A percentile compares a stretch with the other conserved stretches of the same genome.
phyloP scores from a whole-genome alignment of 306 rosid species.

The Sesbania bispinosa region DNA sequence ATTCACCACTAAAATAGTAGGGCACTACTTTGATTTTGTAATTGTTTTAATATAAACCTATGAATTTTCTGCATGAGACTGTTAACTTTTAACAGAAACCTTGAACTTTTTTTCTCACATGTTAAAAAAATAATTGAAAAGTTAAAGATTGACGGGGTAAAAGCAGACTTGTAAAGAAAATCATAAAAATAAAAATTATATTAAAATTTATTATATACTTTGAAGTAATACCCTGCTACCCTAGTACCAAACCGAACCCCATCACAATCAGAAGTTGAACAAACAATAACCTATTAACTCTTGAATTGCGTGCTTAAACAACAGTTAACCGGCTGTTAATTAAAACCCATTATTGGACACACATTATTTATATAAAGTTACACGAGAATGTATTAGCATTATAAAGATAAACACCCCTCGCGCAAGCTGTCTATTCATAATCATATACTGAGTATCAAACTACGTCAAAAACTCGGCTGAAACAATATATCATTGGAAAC shows the following conservation, averaged over 20 bases:
- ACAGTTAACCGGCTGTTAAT: conserved; percentile 12
- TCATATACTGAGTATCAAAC: conserved; percentile 25
- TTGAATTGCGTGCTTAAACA: conserved; percentile 3
- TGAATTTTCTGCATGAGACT: background rate
- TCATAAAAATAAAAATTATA: too few species aligned
- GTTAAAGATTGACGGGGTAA: background rate
- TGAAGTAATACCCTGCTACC: background rate
- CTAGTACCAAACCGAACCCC: background rate
- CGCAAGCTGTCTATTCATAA: conserved; percentile 33
- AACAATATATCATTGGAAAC: conserved; percentile 45
- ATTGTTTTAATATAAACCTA: background rate
- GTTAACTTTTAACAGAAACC: background rate
- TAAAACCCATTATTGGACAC: background rate
- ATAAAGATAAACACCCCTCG: conserved; percentile 15
- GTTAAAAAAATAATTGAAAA: background rate
- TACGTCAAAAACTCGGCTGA: conserved; percentile 30
- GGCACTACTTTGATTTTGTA: background rate
- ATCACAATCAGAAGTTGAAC: background rate
- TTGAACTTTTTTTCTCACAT: background rate
- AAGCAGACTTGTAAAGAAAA: too few species aligned
- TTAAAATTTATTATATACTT: too few species aligned
- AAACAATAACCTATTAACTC: background rate
- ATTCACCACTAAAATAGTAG: too few species aligned
- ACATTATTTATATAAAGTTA: conserved; percentile 1
- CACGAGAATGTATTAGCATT: background rate